Evolutionary conservation across 2,329 filamentous ascomycete species (phyloP).

Genomic region (Trichoderma sp.): DNA sequence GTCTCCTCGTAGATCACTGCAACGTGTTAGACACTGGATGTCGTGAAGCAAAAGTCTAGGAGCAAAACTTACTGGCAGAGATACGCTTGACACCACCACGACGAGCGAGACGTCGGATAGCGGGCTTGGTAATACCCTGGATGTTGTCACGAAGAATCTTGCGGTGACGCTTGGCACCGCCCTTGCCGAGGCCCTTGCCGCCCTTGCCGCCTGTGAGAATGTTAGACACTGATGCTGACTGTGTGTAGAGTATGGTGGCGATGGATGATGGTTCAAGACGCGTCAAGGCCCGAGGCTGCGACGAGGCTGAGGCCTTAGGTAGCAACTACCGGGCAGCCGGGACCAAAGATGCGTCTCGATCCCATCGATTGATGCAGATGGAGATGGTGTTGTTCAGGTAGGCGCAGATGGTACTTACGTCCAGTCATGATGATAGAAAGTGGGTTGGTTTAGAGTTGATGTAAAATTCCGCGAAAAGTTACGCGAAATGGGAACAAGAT

Average conservation of each 20-base stretch:
- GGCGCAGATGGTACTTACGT: constrained; percentile 37
- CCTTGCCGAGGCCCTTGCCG: constrained; percentile 97
- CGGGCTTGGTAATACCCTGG: constrained; percentile 98
- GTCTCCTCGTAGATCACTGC: constrained; percentile 78
- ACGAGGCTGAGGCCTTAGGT: not conserved
- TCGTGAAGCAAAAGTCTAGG: not conserved
- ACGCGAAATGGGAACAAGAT: constrained; percentile 5
- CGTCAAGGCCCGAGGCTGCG: constrained; percentile 16
- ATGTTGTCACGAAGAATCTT: constrained; percentile 99
- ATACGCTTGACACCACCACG: constrained; percentile 99
- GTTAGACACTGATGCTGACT: constrained; percentile 47
- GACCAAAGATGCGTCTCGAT: not conserved
- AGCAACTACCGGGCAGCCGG: not conserved
- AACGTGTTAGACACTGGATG: not conserved
- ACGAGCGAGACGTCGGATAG: constrained; percentile 96
- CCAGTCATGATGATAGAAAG: constrained; percentile 41
- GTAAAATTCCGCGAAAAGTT: not conserved
- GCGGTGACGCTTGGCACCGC: constrained; percentile 96
- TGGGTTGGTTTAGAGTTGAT: constrained; percentile 17
- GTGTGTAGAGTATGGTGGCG: not conserved
- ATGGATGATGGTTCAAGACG: constrained; percentile 4
- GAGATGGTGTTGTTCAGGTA: not conserved
- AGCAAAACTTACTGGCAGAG: constrained; percentile 73
- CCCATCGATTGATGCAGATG: not conserved
- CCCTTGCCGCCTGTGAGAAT: constrained; percentile 77